Evolutionary conservation across 2,329 filamentous ascomycete species (phyloP), one percentile per base, ranked within the genome.

Genomic region (Dryadomyces quercus-mongolicae): DNA sequence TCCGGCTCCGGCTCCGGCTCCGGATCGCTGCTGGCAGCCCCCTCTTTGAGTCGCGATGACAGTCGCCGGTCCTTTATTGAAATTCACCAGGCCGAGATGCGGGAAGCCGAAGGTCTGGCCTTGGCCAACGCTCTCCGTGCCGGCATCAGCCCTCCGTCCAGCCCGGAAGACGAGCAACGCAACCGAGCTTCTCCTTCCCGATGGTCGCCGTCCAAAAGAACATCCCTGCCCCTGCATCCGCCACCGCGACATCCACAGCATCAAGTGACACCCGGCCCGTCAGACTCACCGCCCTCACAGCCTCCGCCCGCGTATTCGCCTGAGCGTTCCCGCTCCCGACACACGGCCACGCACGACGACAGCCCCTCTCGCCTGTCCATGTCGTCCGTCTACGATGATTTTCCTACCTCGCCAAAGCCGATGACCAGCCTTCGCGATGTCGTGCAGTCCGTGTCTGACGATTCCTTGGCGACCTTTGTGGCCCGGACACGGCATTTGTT

Each of bases 401-500:
- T n/a, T 4, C 42, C 42, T 5, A 5, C 10, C 15, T n/a, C 42
- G 16, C 42, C 42, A 3, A 9, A n/a, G 12, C 13, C 42, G 5
- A 36, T 34, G 43, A 3, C 70, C n/a, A 70, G 66, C 52, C 57
- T 74, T 36, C 68, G 68, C 6, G 75, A 78, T 52, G 67, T 65
- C 0, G 64, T 69, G 12, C 60, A 65, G 54, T 69, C 75, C 5
- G 71, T 77, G n/a, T 72, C 73, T 2, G 82, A 86, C 51, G 81
- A 83, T 54, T 84, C 88, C 0, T 74, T 91, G 51, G 69, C 76
- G 8, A 78, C 84, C 13, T 95, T 95, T 64, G 78, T 81, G 3
- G 66, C 71, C 6, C 83, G 89, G 25, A 86, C 87, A 3, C 79
- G 77, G 20, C 86, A 91, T 64, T 78, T 93, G 61, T 84, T 81